Evolutionary conservation across 2,329 filamentous ascomycete genomes (phyloP).

Genomic region (Sporothrix brunneoviolacea): DNA sequence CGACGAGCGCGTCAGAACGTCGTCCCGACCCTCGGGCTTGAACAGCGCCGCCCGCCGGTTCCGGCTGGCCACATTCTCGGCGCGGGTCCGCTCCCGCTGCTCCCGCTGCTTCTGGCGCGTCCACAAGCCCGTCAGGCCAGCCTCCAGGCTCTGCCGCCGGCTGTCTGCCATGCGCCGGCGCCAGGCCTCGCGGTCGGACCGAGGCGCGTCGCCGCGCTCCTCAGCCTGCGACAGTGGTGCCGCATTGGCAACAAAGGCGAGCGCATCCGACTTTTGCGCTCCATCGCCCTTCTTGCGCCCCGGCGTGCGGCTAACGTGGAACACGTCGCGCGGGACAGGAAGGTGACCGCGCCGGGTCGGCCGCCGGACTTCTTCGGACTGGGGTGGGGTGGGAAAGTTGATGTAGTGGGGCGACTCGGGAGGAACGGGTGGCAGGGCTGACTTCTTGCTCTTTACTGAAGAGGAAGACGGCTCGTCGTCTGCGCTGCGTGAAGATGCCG

Average conservation of each 20-base stretch:
- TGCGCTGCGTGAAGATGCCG: conserved; percentile 15
- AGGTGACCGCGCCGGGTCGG: conserved; percentile 65
- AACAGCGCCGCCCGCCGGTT: conserved; percentile 44
- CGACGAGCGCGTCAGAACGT: conserved; percentile 65
- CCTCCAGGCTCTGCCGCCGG: conserved; percentile 64
- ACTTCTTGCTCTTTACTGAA: too few relatives aligned
- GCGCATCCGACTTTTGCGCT: conserved; percentile 46
- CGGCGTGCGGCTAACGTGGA: conserved; percentile 37
- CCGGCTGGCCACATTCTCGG: conserved; percentile 38
- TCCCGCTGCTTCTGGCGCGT: conserved; percentile 50
- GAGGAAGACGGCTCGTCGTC: conserved; percentile 14
- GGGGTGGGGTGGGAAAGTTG: conserved; percentile 69
- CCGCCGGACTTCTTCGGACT: conserved; percentile 50
- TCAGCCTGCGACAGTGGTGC: conserved; percentile 47
- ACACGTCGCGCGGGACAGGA: conserved; percentile 76
- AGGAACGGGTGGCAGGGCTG: conserved; percentile 41
- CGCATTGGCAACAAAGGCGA: conserved; percentile 53
- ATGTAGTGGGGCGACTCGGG: conserved; percentile 88
- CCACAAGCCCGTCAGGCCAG: conserved; percentile 65
- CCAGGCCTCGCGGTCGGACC: conserved; percentile 46
- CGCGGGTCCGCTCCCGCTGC: conserved; percentile 9
- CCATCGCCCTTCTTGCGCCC: conserved; percentile 15
- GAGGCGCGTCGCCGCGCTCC: conserved; percentile 28
- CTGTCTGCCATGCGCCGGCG: conserved; percentile 65
- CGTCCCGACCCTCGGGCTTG: conserved; percentile 67